phyloP scores from a whole-genome alignment of 768 basidiomycete genomes.

The Podaxis sp. region DNA sequence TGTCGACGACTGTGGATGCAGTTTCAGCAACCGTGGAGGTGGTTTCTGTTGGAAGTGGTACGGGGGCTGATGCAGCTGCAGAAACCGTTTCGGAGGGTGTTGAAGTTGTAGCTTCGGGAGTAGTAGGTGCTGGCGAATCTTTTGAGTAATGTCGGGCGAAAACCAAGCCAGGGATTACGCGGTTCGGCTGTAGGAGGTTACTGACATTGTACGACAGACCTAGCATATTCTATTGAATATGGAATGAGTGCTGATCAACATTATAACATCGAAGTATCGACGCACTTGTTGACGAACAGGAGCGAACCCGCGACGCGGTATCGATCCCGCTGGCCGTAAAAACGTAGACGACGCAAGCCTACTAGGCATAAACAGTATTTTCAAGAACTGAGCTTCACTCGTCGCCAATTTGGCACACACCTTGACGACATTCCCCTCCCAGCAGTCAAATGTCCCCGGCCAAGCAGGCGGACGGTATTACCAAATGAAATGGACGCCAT shows the following conservation, averaged over 20 bases:
- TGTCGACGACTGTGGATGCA: conserved; percentile 8
- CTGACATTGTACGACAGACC: neutral
- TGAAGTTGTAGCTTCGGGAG: neutral
- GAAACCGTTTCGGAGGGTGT: neutral
- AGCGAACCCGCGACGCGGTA: conserved; percentile 3
- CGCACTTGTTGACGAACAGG: conserved; percentile 4
- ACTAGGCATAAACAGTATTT: neutral
- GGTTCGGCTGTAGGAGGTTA: neutral
- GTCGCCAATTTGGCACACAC: neutral
- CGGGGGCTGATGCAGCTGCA: neutral
- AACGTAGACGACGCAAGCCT: neutral
- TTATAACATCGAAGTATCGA: neutral
- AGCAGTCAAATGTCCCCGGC: neutral
- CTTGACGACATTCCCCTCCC: neutral
- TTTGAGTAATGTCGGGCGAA: conserved; percentile 9
- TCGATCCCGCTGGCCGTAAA: neutral
- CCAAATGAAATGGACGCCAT: conserved; percentile 4
- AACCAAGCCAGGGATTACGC: neutral
- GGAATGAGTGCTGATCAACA: neutral
- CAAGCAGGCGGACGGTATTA: neutral
- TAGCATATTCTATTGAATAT: conserved; percentile 1
- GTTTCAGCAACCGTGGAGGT: neutral
- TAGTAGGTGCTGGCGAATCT: conserved; percentile 2
- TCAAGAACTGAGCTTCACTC: neutral
- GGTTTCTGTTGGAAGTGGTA: neutral